These are phyloP conservation scores for Cryptococcus wingfieldii DNA, from an alignment of 1,284 basidiomycete genomes.

Conservation along the genomic window DNA sequence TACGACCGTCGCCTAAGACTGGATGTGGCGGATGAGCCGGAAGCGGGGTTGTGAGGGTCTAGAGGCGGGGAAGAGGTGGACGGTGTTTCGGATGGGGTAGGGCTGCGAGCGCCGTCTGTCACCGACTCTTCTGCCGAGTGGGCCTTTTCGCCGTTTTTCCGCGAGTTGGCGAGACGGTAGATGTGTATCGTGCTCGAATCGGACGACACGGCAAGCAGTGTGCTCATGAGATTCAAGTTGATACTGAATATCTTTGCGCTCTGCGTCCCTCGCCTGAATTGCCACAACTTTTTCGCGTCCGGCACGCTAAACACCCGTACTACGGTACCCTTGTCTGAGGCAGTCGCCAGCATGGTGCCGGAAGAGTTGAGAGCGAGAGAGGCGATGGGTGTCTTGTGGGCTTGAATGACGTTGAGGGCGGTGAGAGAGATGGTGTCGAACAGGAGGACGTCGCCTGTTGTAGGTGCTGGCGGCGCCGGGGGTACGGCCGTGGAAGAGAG, in stretches of 20 bases:
- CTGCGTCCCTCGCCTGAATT: slow-evolving; percentile 86
- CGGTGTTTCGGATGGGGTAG: slow-evolving; percentile 30
- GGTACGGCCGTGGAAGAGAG: slow-evolving; percentile 52
- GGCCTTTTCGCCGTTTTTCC: neutral
- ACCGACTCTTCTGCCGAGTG: neutral
- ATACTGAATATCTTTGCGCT: slow-evolving; percentile 85
- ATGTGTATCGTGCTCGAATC: slow-evolving; percentile 97
- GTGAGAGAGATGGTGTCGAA: slow-evolving; percentile 89
- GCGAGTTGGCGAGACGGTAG: slow-evolving; percentile 65
- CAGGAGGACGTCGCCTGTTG: slow-evolving; percentile 80
- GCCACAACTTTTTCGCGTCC: slow-evolving; percentile 85
- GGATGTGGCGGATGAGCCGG: slow-evolving; percentile 25
- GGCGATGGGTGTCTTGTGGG: slow-evolving; percentile 91
- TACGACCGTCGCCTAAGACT: slow-evolving; percentile 58
- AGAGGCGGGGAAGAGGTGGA: slow-evolving; percentile 24
- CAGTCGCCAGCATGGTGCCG: slow-evolving; percentile 87
- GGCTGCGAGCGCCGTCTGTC: slow-evolving; percentile 17
- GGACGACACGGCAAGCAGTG: slow-evolving; percentile 79
- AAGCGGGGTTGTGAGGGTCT: slow-evolving; percentile 9
- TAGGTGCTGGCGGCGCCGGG: slow-evolving; percentile 50
- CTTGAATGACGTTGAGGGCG: slow-evolving; percentile 92
- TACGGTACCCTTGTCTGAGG: slow-evolving; percentile 93
- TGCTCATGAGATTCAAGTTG: slow-evolving; percentile 82
- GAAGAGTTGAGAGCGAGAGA: slow-evolving; percentile 79
- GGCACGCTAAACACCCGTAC: slow-evolving; percentile 93